Conservation (phyloP, 208 protist species). For the Vickermania spadyakhi region DNA sequence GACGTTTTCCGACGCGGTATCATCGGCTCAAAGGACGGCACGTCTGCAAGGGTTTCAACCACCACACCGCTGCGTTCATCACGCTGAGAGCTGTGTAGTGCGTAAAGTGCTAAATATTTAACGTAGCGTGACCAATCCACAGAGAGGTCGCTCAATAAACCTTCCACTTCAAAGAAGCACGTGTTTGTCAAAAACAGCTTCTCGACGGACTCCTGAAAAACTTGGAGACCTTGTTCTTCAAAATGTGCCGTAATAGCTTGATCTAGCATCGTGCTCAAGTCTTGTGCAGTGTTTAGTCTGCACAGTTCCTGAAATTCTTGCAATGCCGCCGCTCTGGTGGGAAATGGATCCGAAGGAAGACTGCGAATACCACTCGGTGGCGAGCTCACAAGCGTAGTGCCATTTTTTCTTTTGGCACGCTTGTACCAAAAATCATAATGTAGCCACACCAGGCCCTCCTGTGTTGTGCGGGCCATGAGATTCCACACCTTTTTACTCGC, state of each 20-base stretch:
- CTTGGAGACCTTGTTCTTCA: conserved; percentile 29
- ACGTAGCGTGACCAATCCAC: conserved; percentile 75
- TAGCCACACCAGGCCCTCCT: conserved; percentile 68
- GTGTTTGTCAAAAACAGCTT: conserved; percentile 45
- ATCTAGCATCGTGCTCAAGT: conserved; percentile 64
- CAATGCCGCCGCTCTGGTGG: background rate
- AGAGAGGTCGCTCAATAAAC: conserved; percentile 8
- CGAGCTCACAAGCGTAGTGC: background rate
- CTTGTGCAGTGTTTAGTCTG: conserved; percentile 38
- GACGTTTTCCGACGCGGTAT: conserved; percentile 19
- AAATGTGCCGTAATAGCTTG: conserved; percentile 74
- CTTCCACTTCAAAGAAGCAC: conserved; percentile 38
- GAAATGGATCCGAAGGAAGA: conserved; percentile 3
- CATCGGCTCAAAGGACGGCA: conserved; percentile 19
- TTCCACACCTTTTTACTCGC: conserved; percentile 77
- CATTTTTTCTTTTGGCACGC: conserved; percentile 10
- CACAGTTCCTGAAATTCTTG: conserved; percentile 6
- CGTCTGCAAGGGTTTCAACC: conserved; percentile 20
- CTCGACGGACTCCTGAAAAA: conserved; percentile 28
- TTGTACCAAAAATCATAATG: conserved; percentile 84
- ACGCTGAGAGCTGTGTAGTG: conserved; percentile 23
- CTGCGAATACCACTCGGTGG: conserved; percentile 1
- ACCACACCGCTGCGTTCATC: conserved; percentile 18
- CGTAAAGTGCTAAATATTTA: conserved; percentile 80
- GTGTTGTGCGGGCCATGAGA: conserved; percentile 73